Evolutionary conservation across 148 eudicot species (phyloP).

Genomic region (Dysphania ambrosioides): DNA sequence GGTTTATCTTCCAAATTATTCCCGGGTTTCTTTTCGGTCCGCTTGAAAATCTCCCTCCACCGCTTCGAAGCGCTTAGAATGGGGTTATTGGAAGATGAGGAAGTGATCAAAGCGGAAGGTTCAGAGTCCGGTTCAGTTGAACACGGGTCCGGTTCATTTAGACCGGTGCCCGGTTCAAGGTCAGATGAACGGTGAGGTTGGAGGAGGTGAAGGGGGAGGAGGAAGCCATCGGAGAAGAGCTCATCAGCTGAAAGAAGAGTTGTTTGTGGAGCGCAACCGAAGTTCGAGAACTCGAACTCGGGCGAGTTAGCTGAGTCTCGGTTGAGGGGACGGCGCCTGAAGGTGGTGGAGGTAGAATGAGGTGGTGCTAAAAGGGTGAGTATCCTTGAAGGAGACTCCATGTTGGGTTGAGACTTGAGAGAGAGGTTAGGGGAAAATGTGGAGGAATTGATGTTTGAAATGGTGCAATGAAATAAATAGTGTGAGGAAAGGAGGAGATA

Average conservation of each 20-base stretch:
- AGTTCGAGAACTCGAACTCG: conserved; percentile 74
- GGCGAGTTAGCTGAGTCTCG: conserved; percentile 35
- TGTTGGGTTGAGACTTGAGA: background rate
- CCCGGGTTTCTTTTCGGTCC: conserved; percentile 22
- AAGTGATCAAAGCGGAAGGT: conserved; percentile 20
- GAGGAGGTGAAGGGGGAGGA: conserved; percentile 71
- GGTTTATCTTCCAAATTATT: background rate
- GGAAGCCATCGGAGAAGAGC: conserved; percentile 72
- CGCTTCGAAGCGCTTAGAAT: conserved; percentile 53
- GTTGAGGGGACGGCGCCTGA: background rate
- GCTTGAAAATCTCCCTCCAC: conserved; percentile 73
- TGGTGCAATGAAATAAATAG: background rate
- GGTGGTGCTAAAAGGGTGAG: conserved; percentile 22
- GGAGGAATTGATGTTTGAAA: background rate
- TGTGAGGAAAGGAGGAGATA: conserved; percentile 20
- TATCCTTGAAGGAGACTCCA: conserved; percentile 22
- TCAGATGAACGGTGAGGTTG: conserved; percentile 14
- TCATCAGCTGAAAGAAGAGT: conserved; percentile 85
- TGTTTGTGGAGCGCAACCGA: conserved; percentile 34
- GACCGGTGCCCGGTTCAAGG: conserved; percentile 10
- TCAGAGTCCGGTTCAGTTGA: conserved; percentile 13
- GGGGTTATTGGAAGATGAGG: background rate
- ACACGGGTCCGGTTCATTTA: conserved; percentile 1
- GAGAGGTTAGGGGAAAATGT: background rate
- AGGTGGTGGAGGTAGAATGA: conserved; percentile 15